A percentile compares a stretch with the other conserved stretches of the same genome.
phyloP scores from a whole-genome alignment of 345 rosid genomes.

The Hirschfeldia incana region DNA sequence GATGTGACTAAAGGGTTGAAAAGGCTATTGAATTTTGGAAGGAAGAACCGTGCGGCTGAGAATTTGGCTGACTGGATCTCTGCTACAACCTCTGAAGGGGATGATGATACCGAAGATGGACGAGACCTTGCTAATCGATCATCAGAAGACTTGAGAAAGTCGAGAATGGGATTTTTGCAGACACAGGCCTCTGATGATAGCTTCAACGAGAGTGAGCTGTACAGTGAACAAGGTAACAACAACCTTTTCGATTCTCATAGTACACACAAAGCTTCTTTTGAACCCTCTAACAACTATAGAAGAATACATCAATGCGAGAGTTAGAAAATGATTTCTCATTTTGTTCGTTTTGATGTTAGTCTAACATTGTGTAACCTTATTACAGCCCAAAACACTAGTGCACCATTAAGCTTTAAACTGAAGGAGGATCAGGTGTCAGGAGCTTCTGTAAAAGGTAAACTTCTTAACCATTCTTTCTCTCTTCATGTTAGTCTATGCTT shows the following conservation, averaged over 20 bases:
- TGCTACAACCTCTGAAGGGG: conserved; percentile 97
- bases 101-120: conserved; percentile 95
- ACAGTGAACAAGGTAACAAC: conserved; percentile 79
- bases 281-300: neutral
- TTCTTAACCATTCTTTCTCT: neutral
- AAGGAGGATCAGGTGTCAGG: conserved; percentile 88
- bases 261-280: neutral
- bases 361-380: conserved; percentile 27
- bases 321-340: neutral
- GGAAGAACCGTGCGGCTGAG: conserved; percentile 83
- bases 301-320: conserved; percentile 2
- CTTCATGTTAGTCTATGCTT: neutral
- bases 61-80: conserved; percentile 88
- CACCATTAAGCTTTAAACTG: conserved; percentile 75
- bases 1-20: conserved; percentile 92
- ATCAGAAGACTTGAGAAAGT: conserved; percentile 93
- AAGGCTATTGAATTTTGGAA: conserved; percentile 87
- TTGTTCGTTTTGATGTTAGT: conserved; percentile 12
- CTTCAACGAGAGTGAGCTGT: conserved; percentile 71
- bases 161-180: conserved; percentile 85
- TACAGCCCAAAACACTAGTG: conserved; percentile 60
- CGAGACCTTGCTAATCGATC: conserved; percentile 76
- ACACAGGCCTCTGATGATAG: conserved; percentile 73
- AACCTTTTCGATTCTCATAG: conserved; percentile 23
- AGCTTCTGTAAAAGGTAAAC: conserved; percentile 89